Conservation (phyloP, 202 grass and related monocot species). For the Musa balbisiana region DNA sequence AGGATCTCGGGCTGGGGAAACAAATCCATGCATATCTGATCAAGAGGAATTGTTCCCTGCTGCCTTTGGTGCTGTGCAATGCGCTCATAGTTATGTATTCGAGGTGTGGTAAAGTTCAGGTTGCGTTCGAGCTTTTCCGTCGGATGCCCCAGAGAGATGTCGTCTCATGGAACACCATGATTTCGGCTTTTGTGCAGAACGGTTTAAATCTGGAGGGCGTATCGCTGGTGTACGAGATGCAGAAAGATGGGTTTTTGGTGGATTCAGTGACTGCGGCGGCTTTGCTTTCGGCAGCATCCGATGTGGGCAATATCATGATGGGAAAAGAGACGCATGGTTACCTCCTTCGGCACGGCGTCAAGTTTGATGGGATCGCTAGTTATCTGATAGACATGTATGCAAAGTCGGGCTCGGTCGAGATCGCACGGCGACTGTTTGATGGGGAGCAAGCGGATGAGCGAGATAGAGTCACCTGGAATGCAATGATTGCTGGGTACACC, state of each 20-base stretch:
- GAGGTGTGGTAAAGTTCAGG: slow-evolving; percentile 48
- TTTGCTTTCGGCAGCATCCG: slow-evolving; percentile 72
- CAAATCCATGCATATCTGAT: slow-evolving; percentile 76
- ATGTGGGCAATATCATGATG: slow-evolving; percentile 55
- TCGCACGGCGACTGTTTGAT: slow-evolving; percentile 69
- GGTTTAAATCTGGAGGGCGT: slow-evolving; percentile 72
- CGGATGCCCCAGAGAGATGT: slow-evolving; percentile 65
- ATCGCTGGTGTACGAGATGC: slow-evolving; percentile 64
- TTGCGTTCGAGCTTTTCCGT: slow-evolving; percentile 64
- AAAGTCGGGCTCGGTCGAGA: slow-evolving; percentile 55
- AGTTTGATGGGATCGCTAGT: slow-evolving; percentile 73
- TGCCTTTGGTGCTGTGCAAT: slow-evolving; percentile 72
- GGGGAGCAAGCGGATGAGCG: slow-evolving; percentile 18
- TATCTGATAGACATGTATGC: slow-evolving; percentile 97
- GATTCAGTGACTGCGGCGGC: slow-evolving; percentile 68
- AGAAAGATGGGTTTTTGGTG: slow-evolving; percentile 53
- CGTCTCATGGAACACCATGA: slow-evolving; percentile 93
- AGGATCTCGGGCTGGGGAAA: slow-evolving; percentile 54
- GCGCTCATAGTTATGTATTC: slow-evolving; percentile 81
- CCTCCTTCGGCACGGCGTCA: slow-evolving; percentile 53
- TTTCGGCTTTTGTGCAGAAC: slow-evolving; percentile 86
- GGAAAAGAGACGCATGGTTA: slow-evolving; percentile 80
- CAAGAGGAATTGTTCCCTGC: slow-evolving; percentile 28
- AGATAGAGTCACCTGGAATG: slow-evolving; percentile 96
- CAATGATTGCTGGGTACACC: slow-evolving; percentile 78